A percentile compares a stretch with the other conserved stretches of the same genome.
phyloP scores from a whole-genome alignment of 148 eudicot species.

The Chenopodium quinoa region DNA sequence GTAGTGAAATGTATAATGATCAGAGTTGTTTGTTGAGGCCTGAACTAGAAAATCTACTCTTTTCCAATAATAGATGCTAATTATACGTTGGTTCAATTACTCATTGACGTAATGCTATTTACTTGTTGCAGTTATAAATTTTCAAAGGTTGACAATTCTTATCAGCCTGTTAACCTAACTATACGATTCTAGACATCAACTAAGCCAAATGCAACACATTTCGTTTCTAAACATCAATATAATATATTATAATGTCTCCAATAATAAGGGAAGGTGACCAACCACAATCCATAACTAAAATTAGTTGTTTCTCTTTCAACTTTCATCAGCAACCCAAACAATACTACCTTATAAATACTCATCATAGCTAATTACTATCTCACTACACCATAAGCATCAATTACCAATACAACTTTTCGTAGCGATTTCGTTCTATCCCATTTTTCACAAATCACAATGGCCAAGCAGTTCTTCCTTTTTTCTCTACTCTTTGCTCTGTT shows the following conservation, averaged over 20 bases:
- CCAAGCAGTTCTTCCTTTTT: not conserved
- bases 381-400: not conserved
- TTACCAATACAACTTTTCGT: not conserved
- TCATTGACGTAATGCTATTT: not conserved
- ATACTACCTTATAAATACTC: not conserved
- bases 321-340: not conserved
- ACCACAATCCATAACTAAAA: slow-evolving; percentile 1
- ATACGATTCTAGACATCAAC: not conserved
- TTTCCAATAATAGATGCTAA: no score
- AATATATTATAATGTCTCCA: not conserved
- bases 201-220: not conserved
- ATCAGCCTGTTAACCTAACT: not conserved
- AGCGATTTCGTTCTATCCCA: not conserved
- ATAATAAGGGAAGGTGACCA: not conserved
- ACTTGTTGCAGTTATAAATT: no score
- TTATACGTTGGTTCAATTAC: not conserved
- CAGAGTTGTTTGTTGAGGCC: not conserved
- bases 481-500: not conserved
- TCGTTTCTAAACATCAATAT: not conserved
- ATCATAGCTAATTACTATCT: not conserved
- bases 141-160: not conserved
- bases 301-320: not conserved
- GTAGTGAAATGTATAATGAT: not conserved
- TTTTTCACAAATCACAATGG: not conserved
- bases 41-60: no score